A percentile compares a stretch with the other conserved stretches of the same genome.
These are phyloP conservation scores for Oenanthe javanica DNA, from an alignment of 140 eudicot species.

Conservation along the genomic window DNA sequence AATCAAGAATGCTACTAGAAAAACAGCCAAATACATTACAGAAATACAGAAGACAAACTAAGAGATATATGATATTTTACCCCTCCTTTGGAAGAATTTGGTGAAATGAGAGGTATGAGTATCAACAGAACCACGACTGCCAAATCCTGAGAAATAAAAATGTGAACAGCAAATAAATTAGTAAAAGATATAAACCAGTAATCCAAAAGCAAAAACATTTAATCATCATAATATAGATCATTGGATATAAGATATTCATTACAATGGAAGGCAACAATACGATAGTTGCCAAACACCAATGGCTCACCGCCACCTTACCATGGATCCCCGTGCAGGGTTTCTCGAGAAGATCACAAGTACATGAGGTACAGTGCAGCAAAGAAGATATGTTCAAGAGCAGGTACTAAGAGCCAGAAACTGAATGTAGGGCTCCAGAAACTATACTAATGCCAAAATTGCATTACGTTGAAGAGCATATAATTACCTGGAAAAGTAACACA, in stretches of 20 bases:
- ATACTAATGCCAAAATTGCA: neutral
- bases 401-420: neutral
- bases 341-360: neutral
- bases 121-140: constrained; percentile 98
- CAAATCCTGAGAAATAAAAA: constrained; percentile 54
- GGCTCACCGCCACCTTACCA: neutral
- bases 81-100: constrained; percentile 99
- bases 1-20: neutral
- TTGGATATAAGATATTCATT: neutral
- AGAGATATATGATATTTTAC: constrained; percentile 31
- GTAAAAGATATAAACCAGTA: neutral
- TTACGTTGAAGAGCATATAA: neutral
- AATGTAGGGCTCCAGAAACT: neutral
- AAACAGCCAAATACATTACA: neutral
- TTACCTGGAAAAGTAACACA: constrained; percentile 95
- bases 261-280: neutral
- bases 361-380: neutral
- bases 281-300: neutral
- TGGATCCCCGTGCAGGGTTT: neutral
- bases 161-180: neutral
- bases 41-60: neutral
- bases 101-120: constrained; percentile 97
- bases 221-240: neutral
- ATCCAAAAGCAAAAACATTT: neutral
- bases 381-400: neutral